Evolutionary conservation across 176 grass and related monocot species (phyloP).

Genomic region (Avena eriantha): DNA sequence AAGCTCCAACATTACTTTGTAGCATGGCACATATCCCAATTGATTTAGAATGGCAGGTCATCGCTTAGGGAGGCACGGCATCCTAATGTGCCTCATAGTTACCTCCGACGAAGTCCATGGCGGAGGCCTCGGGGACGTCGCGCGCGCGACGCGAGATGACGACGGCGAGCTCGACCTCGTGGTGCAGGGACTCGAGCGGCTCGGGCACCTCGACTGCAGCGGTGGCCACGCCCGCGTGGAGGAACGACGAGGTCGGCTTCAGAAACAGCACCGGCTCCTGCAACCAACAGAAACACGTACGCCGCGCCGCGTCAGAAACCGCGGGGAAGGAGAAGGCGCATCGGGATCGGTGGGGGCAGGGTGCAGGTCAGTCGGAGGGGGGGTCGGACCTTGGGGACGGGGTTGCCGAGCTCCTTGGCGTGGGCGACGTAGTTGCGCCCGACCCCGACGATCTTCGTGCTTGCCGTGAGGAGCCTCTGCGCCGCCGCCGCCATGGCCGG

Average conservation of each 20-base stretch:
- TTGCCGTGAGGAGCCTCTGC: conserved; percentile 68
- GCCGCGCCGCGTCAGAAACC: not conserved
- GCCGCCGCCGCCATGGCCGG: conserved; percentile 46
- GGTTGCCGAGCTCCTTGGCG: conserved; percentile 90
- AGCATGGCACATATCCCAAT: no score
- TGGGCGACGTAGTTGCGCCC: conserved; percentile 82
- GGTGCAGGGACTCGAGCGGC: conserved; percentile 79
- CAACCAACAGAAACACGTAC: not conserved
- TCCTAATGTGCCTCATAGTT: not conserved
- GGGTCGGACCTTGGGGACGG: conserved; percentile 76
- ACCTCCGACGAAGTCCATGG: conserved; percentile 98
- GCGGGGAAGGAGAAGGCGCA: not conserved
- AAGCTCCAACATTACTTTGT: no score
- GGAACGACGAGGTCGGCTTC: conserved; percentile 93
- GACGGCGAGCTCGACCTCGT: conserved; percentile 97
- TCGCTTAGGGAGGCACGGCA: no score
- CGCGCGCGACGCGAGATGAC: conserved; percentile 76
- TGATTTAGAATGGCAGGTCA: no score
- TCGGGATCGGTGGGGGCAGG: conserved; percentile 19
- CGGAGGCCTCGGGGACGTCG: conserved; percentile 63
- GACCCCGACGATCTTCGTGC: conserved; percentile 89
- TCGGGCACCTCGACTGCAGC: conserved; percentile 83
- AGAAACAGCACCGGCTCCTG: conserved; percentile 96
- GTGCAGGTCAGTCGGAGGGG: no score
- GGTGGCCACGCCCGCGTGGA: conserved; percentile 64